These are phyloP conservation scores for Yamadazyma laniorum DNA, from an alignment of 805 yeast species.

Conservation along the genomic window DNA sequence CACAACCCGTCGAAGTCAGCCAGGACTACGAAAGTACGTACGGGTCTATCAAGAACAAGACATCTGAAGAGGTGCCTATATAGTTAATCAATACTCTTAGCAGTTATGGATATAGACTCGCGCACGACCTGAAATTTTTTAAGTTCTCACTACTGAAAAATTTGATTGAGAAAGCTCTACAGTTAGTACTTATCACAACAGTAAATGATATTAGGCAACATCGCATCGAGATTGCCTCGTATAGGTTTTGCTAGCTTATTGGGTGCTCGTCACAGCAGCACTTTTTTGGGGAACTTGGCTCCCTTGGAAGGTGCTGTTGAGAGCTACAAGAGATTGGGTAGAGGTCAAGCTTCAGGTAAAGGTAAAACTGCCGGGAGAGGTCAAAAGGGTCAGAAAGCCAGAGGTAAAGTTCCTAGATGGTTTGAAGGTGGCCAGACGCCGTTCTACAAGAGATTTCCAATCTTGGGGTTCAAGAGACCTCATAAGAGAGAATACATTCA, in stretches of 20 bases:
- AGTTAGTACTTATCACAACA: no score
- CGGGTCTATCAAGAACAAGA: conserved; percentile 4
- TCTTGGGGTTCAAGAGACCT: conserved; percentile 77
- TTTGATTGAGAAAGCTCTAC: no score
- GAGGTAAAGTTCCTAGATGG: conserved; percentile 87
- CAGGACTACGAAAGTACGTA: conserved; percentile 12
- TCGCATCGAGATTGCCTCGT: conserved; percentile 3
- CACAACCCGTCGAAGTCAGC: conserved; percentile 18
- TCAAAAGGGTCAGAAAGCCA: conserved; percentile 97
- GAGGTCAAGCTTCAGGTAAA: conserved; percentile 90
- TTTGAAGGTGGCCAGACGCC: conserved; percentile 99
- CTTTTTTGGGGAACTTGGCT: conserved; percentile 48
- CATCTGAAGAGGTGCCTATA: no score
- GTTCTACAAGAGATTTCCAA: conserved; percentile 77
- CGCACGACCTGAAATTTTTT: no score
- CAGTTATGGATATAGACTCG: no score
- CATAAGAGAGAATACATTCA: conserved; percentile 52
- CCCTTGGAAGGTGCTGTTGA: conserved; percentile 64
- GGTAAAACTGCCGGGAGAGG: conserved; percentile 98
- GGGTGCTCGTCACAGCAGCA: conserved; percentile 8
- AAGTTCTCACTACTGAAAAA: no score
- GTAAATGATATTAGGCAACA: conserved; percentile 2
- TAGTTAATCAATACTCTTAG: no score
- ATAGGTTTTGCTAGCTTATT: background rate
- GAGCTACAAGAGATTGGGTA: conserved; percentile 74